Conservation (phyloP, 1,284 basidiomycete genomes). For the Boletus calvinii region DNA sequence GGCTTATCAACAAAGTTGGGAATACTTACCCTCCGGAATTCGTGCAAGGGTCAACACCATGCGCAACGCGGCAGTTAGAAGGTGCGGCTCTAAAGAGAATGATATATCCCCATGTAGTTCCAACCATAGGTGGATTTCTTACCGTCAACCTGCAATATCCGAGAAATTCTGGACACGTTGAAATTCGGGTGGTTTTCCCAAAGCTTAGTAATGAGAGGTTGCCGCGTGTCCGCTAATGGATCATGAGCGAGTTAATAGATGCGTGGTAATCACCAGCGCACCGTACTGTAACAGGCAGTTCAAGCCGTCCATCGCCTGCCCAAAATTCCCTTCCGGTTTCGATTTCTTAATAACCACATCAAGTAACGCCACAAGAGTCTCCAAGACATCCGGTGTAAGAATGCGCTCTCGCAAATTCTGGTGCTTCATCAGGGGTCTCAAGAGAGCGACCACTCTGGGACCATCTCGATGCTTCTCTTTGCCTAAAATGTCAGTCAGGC, state of each 20-base stretch:
- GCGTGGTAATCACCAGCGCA: conserved; percentile 4
- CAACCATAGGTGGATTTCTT: neutral
- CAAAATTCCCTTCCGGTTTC: conserved; percentile 12
- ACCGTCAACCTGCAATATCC: conserved; percentile 18
- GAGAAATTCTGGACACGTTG: conserved; percentile 11
- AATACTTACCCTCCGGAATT: conserved; percentile 12
- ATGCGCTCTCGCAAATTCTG: conserved; percentile 12
- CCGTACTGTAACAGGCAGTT: conserved; percentile 23
- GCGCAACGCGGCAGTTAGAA: conserved; percentile 19
- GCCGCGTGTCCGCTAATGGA: conserved; percentile 13
- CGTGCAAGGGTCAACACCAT: conserved; percentile 20
- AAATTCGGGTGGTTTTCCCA: neutral
- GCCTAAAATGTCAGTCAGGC: conserved; percentile 14
- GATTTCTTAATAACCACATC: conserved; percentile 10
- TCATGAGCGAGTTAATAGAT: neutral
- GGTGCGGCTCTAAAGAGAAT: conserved; percentile 9
- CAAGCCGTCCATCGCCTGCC: conserved; percentile 25
- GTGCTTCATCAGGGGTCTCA: conserved; percentile 22
- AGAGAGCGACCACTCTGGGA: conserved; percentile 25
- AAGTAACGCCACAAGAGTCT: conserved; percentile 14
- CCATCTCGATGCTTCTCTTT: conserved; percentile 16
- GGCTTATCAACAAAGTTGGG: too few species aligned
- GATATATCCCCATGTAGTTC: neutral
- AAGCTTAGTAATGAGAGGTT: conserved; percentile 11
- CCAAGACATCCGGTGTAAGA: conserved; percentile 18